Percentiles rank a stretch among this genome's conserved stretches.
Evolutionary conservation across 192 early-diverging fungal genomes (phyloP).

Genomic region (Linnemannia elongata): DNA sequence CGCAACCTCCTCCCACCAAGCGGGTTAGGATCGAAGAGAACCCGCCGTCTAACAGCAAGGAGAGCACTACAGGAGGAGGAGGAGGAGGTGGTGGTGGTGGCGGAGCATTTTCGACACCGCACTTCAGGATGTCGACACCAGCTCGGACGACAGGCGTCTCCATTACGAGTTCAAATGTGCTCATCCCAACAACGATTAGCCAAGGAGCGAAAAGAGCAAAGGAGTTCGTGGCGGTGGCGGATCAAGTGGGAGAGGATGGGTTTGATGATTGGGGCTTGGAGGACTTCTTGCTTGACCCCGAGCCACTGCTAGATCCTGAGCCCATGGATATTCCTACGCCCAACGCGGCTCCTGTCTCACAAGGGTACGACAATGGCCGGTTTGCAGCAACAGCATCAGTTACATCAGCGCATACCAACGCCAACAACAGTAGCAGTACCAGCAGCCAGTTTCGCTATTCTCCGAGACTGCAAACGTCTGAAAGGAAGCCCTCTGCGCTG

Average conservation of each 20-base stretch:
- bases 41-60: neutral
- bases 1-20: neutral
- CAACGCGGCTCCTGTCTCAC: neutral
- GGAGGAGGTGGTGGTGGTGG: neutral
- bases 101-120: neutral
- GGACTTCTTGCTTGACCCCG: neutral
- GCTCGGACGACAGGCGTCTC: neutral
- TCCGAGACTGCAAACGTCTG: too few relatives aligned
- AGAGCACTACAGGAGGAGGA: too few relatives aligned
- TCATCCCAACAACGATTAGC: neutral
- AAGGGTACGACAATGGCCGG: neutral
- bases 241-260: neutral
- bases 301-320: neutral
- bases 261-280: neutral
- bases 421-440: neutral
- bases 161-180: neutral
- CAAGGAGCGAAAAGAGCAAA: neutral
- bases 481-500: neutral
- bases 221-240: too few relatives aligned
- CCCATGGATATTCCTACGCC: neutral
- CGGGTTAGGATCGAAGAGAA: neutral
- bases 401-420: neutral
- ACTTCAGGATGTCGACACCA: neutral
- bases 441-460: too few relatives aligned
- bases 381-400: neutral